Evolutionary conservation across 78 protist species (phyloP).

Genomic region (Isochrysis galbana): DNA sequence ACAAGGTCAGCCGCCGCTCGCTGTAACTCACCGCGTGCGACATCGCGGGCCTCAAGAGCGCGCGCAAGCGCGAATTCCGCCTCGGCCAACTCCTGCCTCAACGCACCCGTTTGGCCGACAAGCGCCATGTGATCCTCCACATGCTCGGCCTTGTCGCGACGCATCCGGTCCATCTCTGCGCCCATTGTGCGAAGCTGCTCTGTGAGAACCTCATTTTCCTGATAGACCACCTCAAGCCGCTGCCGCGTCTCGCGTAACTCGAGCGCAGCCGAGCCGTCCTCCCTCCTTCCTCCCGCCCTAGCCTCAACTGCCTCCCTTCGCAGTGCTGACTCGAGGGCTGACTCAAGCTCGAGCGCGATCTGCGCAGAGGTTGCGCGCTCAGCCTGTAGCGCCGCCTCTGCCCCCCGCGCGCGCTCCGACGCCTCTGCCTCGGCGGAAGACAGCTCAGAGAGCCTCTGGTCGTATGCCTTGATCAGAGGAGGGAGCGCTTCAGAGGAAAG

Average conservation of each 20-base stretch:
- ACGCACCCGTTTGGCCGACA: neutral
- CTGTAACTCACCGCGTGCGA: neutral
- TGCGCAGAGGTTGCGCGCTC: neutral
- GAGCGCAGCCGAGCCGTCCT: neutral
- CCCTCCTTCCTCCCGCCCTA: neutral
- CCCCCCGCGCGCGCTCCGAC: neutral
- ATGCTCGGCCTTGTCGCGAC: neutral
- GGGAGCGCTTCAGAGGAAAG: neutral
- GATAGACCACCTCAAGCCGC: neutral
- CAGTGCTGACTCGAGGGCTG: neutral
- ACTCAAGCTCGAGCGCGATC: neutral
- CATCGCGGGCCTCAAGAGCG: neutral
- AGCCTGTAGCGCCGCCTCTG: neutral
- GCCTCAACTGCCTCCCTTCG: neutral
- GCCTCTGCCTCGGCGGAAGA: no score
- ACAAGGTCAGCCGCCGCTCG: neutral
- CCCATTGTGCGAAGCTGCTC: neutral
- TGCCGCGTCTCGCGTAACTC: neutral
- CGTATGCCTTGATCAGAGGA: neutral
- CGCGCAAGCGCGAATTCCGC: no score
- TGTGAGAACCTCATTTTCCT: slow-evolving; percentile 4
- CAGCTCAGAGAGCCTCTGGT: neutral
- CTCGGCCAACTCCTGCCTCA: neutral
- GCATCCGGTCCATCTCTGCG: neutral
- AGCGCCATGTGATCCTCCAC: neutral